phyloP scores from a whole-genome alignment of 1,284 basidiomycete species.

The Melampsora americana region DNA sequence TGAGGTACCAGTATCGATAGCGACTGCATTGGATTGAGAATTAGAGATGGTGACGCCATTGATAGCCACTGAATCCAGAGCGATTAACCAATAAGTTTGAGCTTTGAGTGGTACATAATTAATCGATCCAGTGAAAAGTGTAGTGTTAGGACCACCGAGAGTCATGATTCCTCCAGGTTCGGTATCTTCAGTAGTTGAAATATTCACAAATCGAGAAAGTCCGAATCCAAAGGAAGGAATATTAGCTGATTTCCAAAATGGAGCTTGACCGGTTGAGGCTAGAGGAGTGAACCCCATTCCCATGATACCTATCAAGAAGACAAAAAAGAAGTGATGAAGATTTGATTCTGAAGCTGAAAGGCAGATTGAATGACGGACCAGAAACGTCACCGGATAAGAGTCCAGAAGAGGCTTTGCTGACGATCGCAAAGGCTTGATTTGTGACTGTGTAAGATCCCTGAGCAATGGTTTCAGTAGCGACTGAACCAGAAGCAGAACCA shows the following conservation, averaged over 20 bases:
- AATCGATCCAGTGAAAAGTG: conserved; percentile 52
- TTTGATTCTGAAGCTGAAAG: background rate
- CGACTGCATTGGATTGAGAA: conserved; percentile 48
- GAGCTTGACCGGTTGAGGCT: conserved; percentile 47
- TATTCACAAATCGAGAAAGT: conserved; percentile 40
- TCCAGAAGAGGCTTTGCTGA: conserved; percentile 38
- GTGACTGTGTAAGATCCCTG: conserved; percentile 52
- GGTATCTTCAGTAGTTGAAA: background rate
- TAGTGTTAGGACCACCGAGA: conserved; percentile 12
- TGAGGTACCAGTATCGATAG: conserved; percentile 56
- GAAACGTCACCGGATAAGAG: conserved; percentile 34
- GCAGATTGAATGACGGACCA: conserved; percentile 8
- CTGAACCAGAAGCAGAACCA: conserved; percentile 68
- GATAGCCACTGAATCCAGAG: conserved; percentile 49
- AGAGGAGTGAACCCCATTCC: background rate
- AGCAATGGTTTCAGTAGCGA: conserved; percentile 63
- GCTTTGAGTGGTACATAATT: conserved; percentile 50
- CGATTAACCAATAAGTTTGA: conserved; percentile 53
- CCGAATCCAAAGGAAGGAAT: background rate
- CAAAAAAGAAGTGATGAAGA: background rate
- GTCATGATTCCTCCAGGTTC: conserved; percentile 2
- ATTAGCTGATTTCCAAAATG: conserved; percentile 41
- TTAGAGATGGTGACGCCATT: conserved; percentile 47
- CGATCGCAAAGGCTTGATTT: conserved; percentile 52
- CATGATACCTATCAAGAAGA: conserved; percentile 5